Evolutionary conservation across 2,329 filamentous ascomycete genomes (phyloP), one percentile per base, ranked within the genome.

Genomic region (Arthrobotrys iridis): DNA sequence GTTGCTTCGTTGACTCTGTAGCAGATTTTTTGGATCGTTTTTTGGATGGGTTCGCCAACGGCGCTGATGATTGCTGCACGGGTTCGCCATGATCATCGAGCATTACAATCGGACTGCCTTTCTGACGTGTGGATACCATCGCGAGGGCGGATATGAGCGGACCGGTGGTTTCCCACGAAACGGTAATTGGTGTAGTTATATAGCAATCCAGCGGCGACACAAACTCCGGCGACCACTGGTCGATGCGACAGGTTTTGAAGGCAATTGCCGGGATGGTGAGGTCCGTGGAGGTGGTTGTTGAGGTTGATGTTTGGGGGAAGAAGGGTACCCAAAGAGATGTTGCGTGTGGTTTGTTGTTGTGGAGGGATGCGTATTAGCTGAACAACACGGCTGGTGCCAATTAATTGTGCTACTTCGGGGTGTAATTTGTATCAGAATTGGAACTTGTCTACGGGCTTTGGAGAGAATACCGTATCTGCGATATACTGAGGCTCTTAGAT

Each of bases 51-150:
- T 35, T 48, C 15, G 22, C 28, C 15, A 28, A 7, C 10, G 48
- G 13, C 13, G 28, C 13, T 13, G 37, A 22, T n/a, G 58, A 43
- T 50, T 63, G 59, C 24, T 50, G 28, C 1, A 68, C 33, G 2
- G 24, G 41, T 20, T 68, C n/a, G 1, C 41, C 52, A 15, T 37
- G 26, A 22, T 60, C 43, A 33, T 68, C 37, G 2, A 68, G 55
- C 64, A 68, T 68, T 8, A 68, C 20, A 8, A 52, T 13, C 52
- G 22, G 37, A 30, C 55, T 15, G 10, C 46, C 62, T 26, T 30
- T 58, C n/a, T 30, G 26, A 13, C 62, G 46, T 35, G 62, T 66
- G n/a, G 62, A 66, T n/a, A 66, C 62, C 62, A 66, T 66, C n/a
- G 62, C 13, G 46, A 43, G 37, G n/a, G 10, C 4, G 18, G 24